Conservation (phyloP, 257 asterid genomes). For the Gentiana macrophylla region DNA sequence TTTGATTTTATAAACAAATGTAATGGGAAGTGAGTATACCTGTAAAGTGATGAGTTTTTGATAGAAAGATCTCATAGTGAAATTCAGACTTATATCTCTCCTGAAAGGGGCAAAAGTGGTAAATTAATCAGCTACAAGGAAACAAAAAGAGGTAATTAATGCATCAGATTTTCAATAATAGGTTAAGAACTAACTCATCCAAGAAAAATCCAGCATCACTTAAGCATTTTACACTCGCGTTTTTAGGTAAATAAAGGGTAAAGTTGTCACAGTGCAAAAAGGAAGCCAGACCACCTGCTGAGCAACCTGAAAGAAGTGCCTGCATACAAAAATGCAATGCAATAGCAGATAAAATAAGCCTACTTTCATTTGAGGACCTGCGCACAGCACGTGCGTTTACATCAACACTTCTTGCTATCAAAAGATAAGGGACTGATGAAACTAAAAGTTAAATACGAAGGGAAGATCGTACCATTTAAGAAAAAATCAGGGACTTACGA, state of each 20-base stretch:
- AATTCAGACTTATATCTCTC: constrained; percentile 59
- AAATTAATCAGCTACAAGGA: background rate
- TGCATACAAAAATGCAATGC: constrained; percentile 13
- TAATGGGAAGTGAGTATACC: constrained; percentile 22
- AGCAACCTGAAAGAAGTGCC: constrained; percentile 96
- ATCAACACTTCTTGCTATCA: too few species aligned
- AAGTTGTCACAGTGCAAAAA: constrained; percentile 80
- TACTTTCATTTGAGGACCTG: too few species aligned
- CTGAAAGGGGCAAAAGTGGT: constrained; percentile 25
- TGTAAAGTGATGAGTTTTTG: constrained; percentile 51
- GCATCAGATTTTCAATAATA: background rate
- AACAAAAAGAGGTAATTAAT: background rate
- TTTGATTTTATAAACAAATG: too few species aligned
- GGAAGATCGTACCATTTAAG: background rate
- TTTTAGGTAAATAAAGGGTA: constrained; percentile 51
- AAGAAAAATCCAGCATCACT: constrained; percentile 93
- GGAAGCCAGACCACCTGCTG: constrained; percentile 92
- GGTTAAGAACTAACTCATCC: constrained; percentile 51
- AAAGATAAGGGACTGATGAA: background rate
- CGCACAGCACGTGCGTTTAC: too few species aligned
- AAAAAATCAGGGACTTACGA: background rate
- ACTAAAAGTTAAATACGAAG: background rate
- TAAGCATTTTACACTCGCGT: constrained; percentile 81
- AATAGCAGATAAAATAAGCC: background rate
- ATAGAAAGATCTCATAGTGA: constrained; percentile 63